Evolutionary conservation across 768 basidiomycete species (phyloP), one percentile per base, ranked within the genome.

Genomic region (Hypsizygus marmoreus): DNA sequence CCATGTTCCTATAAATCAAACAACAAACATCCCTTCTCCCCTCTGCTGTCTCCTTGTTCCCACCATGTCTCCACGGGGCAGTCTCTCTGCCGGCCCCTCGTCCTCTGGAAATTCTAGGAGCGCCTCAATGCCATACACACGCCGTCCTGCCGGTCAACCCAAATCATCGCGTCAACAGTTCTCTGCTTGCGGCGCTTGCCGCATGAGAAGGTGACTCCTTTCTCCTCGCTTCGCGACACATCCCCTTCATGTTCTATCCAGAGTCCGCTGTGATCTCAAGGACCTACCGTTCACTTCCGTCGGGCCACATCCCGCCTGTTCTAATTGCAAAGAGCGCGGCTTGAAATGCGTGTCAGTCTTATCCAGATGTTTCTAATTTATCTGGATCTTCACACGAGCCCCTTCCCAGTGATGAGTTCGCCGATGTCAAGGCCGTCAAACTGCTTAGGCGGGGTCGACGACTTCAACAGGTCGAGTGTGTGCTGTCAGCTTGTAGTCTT

Each of bases 261-360:
- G 91, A 62, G 94, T 97, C 16, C 89, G 91, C 43, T 97, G 93
- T 62, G 93, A 95, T 73, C 79, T 95, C 45, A 95, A 95, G 64
- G 91, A 95, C 66, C 73, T 86, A 32, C 76, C 81, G 41, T 68
- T 81, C 30, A 67, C 76, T 35, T 63, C 73, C n/a, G 62, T 74
- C 7, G 72, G 72, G 14, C 64, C 68, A 34, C 66, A 66, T 54
- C 72, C 78, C 2, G 76, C 81, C 7, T 97, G 94, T 65, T 88
- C 91, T 6, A 95, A 95, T 63, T 97, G 94, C 67, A 82, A 75
- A 56, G 91, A 95, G 64, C 86, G 94, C 33, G 84, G 83, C 17
- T 78, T 93, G 28, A 90, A 91, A 77, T 95, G 94, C 88, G 86
- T 95, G 91, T 93, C 74, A 56, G 91, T 80, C 13, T 11, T 31